These are phyloP conservation scores for Kazachstania sp. DNA, from an alignment of 1,139 yeast species.

Conservation along the genomic window DNA sequence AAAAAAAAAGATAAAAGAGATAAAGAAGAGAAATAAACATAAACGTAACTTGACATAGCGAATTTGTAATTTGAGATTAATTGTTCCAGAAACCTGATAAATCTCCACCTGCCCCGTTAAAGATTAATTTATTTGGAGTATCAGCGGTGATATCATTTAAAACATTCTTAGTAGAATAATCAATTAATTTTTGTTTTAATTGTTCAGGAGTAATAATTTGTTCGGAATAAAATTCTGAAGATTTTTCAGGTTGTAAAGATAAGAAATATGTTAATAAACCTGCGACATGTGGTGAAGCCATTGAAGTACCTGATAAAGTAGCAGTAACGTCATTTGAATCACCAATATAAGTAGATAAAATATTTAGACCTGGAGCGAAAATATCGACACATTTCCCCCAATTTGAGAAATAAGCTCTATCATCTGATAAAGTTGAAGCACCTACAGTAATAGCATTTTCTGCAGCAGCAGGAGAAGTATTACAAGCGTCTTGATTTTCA, in stretches of 20 bases:
- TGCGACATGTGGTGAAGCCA: constrained; percentile 97
- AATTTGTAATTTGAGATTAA: too few relatives aligned
- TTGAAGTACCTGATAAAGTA: constrained; percentile 92
- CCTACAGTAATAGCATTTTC: constrained; percentile 73
- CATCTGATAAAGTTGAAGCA: constrained; percentile 67
- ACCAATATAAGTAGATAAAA: constrained; percentile 80
- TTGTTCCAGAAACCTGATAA: constrained; percentile 59
- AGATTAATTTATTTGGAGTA: constrained; percentile 84
- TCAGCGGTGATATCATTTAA: constrained; percentile 68
- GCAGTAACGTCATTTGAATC: constrained; percentile 69
- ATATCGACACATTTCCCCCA: constrained; percentile 80
- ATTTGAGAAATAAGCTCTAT: constrained; percentile 74
- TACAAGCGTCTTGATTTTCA: constrained; percentile 78
- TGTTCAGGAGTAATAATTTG: constrained; percentile 71
- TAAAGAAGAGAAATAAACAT: too few relatives aligned
- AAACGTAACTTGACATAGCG: not conserved
- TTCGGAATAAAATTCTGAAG: constrained; percentile 31
- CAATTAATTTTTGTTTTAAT: constrained; percentile 79
- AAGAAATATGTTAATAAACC: constrained; percentile 85
- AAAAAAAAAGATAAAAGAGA: too few relatives aligned
- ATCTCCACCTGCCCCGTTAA: constrained; percentile 88
- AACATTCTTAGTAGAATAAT: constrained; percentile 63
- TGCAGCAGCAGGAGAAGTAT: constrained; percentile 75
- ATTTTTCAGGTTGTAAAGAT: constrained; percentile 77
- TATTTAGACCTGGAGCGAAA: constrained; percentile 77